Evolutionary conservation across 2,329 filamentous ascomycete species (phyloP).

Genomic region (Paecilomyces variotii): DNA sequence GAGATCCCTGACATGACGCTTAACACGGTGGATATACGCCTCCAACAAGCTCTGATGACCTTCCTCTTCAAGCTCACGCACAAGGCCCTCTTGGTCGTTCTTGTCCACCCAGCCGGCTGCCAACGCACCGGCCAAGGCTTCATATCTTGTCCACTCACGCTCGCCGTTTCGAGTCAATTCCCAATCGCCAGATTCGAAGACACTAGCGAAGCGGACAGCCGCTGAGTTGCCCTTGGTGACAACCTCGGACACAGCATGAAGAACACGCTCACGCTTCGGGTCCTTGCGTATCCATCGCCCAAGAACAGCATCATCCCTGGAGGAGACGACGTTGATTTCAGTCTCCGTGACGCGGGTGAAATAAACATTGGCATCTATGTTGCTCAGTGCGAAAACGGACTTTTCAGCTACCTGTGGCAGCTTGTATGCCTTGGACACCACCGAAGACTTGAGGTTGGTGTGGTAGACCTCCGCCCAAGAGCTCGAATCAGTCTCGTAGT

Average conservation of each 20-base stretch:
- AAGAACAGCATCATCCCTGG: constrained; percentile 66
- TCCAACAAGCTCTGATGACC: constrained; percentile 69
- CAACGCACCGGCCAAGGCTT: constrained; percentile 72
- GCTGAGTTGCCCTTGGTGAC: constrained; percentile 63
- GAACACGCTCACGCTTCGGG: constrained; percentile 37
- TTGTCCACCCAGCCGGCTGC: constrained; percentile 75
- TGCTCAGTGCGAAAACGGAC: constrained; percentile 73
- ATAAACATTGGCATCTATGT: constrained; percentile 72
- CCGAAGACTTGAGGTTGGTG: constrained; percentile 61
- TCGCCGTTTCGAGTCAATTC: constrained; percentile 75
- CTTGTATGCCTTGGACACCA: constrained; percentile 69
- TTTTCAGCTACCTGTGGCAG: constrained; percentile 62
- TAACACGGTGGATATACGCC: constrained; percentile 83
- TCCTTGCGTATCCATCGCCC: constrained; percentile 61
- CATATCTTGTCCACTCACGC: constrained; percentile 68
- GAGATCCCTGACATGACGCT: constrained; percentile 72
- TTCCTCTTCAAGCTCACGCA: constrained; percentile 75
- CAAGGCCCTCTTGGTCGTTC: constrained; percentile 64
- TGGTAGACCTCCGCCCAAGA: constrained; percentile 85
- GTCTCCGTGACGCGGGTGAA: constrained; percentile 74
- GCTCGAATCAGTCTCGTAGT: constrained; percentile 60
- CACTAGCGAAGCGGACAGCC: constrained; percentile 68
- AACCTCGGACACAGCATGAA: constrained; percentile 74
- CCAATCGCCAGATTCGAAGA: constrained; percentile 65
- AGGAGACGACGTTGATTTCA: constrained; percentile 67